Conservation (phyloP, 805 yeast genomes). For the Wickerhamiella lipophila region DNA sequence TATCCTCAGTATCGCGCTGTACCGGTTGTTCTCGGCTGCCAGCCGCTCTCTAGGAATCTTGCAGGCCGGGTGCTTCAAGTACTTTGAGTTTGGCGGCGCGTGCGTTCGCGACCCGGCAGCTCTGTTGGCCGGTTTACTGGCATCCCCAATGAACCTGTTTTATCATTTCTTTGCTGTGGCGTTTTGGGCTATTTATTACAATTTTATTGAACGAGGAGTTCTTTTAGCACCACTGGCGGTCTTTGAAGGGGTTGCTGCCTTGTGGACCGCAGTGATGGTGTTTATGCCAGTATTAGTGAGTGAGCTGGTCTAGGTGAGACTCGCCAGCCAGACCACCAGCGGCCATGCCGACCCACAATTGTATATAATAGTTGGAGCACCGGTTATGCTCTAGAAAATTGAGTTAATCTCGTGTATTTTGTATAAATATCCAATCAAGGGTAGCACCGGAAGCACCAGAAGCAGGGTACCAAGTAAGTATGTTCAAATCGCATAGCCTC, state of each 20-base stretch:
- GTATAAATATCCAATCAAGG: neutral
- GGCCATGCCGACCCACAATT: no score
- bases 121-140: constrained; percentile 67
- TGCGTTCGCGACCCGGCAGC: constrained; percentile 70
- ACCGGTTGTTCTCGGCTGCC: constrained; percentile 82
- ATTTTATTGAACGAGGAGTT: constrained; percentile 53
- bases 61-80: constrained; percentile 80
- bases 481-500: no score
- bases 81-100: constrained; percentile 74
- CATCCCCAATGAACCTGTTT: constrained; percentile 61
- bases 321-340: no score
- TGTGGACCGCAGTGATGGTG: constrained; percentile 62
- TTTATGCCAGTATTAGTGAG: constrained; percentile 60
- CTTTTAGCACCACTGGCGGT: constrained; percentile 57
- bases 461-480: no score
- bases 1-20: constrained; percentile 80
- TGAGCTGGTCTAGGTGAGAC: constrained; percentile 20
- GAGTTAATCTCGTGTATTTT: no score
- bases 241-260: constrained; percentile 51
- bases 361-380: neutral
- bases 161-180: constrained; percentile 88
- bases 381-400: no score
- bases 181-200: constrained; percentile 61
- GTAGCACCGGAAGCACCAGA: no score
- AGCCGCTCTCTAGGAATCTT: constrained; percentile 48